phyloP scores from a whole-genome alignment of 345 rosid species.

The Camelina sativa region DNA sequence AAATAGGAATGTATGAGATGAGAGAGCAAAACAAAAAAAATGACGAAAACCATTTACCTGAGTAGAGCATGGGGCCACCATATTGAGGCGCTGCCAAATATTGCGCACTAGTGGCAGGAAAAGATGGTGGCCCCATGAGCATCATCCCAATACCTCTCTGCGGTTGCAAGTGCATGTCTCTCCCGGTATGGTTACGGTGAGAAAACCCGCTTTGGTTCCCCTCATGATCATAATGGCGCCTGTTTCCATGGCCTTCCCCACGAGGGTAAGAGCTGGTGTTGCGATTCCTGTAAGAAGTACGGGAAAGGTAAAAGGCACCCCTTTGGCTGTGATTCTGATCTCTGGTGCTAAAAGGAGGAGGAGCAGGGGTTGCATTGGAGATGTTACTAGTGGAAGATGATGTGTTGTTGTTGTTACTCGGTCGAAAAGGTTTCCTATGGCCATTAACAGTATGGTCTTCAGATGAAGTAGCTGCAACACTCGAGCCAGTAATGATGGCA shows the following conservation, averaged over 20 bases:
- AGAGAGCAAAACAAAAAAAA: conserved; percentile 9
- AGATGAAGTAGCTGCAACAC: conserved; percentile 23
- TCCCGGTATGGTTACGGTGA: conserved; percentile 31
- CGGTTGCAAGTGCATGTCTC: conserved; percentile 35
- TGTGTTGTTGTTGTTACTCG: conserved; percentile 31
- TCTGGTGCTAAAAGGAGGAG: conserved; percentile 47
- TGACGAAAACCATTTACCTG: conserved; percentile 13
- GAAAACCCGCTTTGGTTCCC: conserved; percentile 15
- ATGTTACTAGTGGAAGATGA: conserved; percentile 20
- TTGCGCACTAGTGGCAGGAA: conserved; percentile 32
- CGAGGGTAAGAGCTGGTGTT: conserved; percentile 44
- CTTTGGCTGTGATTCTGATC: conserved; percentile 54
- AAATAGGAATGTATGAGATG: background rate
- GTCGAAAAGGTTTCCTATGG: conserved; percentile 37
- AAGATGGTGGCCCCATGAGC: conserved; percentile 43
- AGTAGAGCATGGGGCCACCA: conserved; percentile 43
- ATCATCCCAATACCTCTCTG: conserved; percentile 33
- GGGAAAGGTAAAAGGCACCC: conserved; percentile 49
- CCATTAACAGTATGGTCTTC: conserved; percentile 7
- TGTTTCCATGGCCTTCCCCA: conserved; percentile 40
- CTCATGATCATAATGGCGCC: conserved; percentile 29
- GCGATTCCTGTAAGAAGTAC: conserved; percentile 61
- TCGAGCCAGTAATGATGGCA: background rate
- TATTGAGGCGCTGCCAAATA: conserved; percentile 37
- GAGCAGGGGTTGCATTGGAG: background rate